Base-by-base conservation (phyloP, 2,329 filamentous ascomycete species). In the Penicillium vulpinum region DNA sequence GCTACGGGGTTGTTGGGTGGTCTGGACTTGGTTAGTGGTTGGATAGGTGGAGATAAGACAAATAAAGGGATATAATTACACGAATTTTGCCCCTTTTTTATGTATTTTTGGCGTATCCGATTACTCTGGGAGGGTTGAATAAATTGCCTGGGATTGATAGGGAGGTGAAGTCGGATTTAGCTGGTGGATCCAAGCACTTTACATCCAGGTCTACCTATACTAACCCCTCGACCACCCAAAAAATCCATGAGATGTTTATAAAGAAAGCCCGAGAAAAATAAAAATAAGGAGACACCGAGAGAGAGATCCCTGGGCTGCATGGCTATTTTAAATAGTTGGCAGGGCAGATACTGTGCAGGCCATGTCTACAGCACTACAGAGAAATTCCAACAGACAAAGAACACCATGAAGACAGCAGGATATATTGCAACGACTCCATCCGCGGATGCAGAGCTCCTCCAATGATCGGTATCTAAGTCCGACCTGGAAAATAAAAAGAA, bases 341-440 rank as follows among this genome's bases (percentile, higher is more conserved):
- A 49, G 11, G 13, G 15, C 16, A 18, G 31, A 15, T 36, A 18
- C 21, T 39, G n/a, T 16, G 13, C 24, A 49, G n/a, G 10, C 24
- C 33, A 21, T 26, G 26, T n/a, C 13, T 39, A 49, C 16, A 7
- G 10, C 36, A 46, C 40, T 40, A 57, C 21, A 31, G 45, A 46
- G 18, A 51, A n/a, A 55, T 52, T 40, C 43, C 28, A 31, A 44
- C 41, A 31, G 28, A 45, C 10, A 36, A 21, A 31, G n/a, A 47
- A 21, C 15, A 33, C 26, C 44, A 54, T 16, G 21, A 35, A 44
- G 33, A 44, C 13, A 26, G 40, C 51, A 46, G 39, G 39, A 56
- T 63, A 52, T 53, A 63, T 60, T 63, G 61, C 44, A 47, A 47
- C 51, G 38, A 54, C 35, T 33, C 44, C 35, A 26, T 40, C 35